Percentiles rank a stretch among this genome's conserved stretches.
These are phyloP conservation scores for Amanita pseudoporphyria DNA, from an alignment of 768 basidiomycete species.

Conservation along the genomic window DNA sequence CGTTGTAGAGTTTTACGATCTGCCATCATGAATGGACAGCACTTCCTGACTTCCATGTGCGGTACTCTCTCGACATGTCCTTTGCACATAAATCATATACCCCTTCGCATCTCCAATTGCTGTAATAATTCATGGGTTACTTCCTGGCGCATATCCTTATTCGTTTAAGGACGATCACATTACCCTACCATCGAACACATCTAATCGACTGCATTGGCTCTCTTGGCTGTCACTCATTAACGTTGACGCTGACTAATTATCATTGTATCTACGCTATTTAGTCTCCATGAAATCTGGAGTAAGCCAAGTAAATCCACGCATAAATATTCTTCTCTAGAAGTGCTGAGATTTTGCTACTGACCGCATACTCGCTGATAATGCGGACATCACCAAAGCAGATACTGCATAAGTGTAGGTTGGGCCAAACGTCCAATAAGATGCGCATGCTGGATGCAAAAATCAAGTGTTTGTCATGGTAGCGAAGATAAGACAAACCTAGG, in stretches of 20 bases:
- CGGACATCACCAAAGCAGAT: conserved; percentile 56
- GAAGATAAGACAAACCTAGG: conserved; percentile 43
- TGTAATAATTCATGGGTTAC: neutral
- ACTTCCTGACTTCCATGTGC: neutral
- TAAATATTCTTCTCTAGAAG: conserved; percentile 7
- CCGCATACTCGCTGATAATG: conserved; percentile 49
- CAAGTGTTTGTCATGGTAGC: conserved; percentile 14
- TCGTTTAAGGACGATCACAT: conserved; percentile 1
- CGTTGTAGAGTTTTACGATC: neutral
- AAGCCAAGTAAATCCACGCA: conserved; percentile 2
- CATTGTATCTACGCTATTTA: neutral
- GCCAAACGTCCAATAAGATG: conserved; percentile 82
- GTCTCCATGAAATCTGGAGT: too few relatives aligned
- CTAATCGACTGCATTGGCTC: too few relatives aligned
- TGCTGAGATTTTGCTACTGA: conserved; percentile 21
- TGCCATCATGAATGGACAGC: neutral
- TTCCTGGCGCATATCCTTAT: neutral
- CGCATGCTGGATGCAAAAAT: conserved; percentile 49
- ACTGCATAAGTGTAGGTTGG: conserved; percentile 66
- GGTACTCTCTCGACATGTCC: neutral
- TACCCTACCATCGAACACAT: neutral
- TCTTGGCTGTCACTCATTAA: neutral
- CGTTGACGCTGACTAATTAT: neutral
- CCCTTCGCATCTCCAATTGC: too few relatives aligned
- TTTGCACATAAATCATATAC: neutral